These are phyloP conservation scores for Nigrospora oryzae DNA, from an alignment of 2,329 filamentous ascomycete genomes.

Conservation along the genomic window DNA sequence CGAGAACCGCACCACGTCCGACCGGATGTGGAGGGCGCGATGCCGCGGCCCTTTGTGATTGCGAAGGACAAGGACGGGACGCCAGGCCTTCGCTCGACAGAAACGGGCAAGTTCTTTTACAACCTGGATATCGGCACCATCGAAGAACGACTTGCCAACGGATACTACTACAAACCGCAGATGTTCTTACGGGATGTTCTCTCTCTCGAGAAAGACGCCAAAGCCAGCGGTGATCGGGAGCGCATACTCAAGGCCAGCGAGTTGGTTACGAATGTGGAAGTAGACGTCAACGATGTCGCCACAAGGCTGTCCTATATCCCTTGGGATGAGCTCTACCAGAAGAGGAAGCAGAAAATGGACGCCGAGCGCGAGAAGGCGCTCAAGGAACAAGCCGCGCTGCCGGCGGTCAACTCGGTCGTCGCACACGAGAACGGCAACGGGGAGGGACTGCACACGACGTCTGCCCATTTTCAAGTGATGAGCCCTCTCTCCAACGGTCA, in stretches of 20 bases:
- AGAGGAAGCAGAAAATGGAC: slow-evolving; percentile 58
- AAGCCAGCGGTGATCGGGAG: slow-evolving; percentile 73
- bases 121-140: slow-evolving; percentile 84
- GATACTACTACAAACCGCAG: slow-evolving; percentile 84
- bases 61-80: slow-evolving; percentile 72
- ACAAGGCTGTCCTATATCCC: slow-evolving; percentile 58
- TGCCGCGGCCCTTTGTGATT: slow-evolving; percentile 68
- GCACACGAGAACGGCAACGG: slow-evolving; percentile 37
- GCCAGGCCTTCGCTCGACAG: slow-evolving; percentile 65
- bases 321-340: slow-evolving; percentile 73
- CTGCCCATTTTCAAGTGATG: slow-evolving; percentile 46
- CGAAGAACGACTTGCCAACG: slow-evolving; percentile 92
- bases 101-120: slow-evolving; percentile 81
- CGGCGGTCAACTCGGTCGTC: slow-evolving; percentile 42
- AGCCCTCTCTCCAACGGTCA: slow-evolving; percentile 53
- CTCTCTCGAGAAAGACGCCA: slow-evolving; percentile 75
- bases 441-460: slow-evolving; percentile 29
- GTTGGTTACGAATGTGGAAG: slow-evolving; percentile 85
- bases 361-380: slow-evolving; percentile 51
- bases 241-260: slow-evolving; percentile 83
- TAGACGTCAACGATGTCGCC: slow-evolving; percentile 76
- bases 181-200: slow-evolving; percentile 88
- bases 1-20: slow-evolving; percentile 64
- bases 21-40: slow-evolving; percentile 46
- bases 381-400: slow-evolving; percentile 56